Evolutionary conservation across 768 basidiomycete genomes (phyloP).

Genomic region (Termitomyces sp.): DNA sequence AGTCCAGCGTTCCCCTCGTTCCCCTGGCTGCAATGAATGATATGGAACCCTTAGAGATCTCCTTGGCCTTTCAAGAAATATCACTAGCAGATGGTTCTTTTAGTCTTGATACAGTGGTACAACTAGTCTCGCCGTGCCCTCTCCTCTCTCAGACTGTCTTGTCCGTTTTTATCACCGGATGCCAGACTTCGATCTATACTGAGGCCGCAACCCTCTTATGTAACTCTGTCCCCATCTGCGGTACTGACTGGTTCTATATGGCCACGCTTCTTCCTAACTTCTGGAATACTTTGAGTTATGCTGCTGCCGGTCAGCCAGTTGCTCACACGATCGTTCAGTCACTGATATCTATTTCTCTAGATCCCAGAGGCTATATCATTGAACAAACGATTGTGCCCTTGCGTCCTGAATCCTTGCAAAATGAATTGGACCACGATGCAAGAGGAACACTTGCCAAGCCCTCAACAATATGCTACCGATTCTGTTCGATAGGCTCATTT

Average conservation of each 20-base stretch:
- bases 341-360: slow-evolving; percentile 21
- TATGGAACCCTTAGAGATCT: slow-evolving; percentile 2
- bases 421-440: background rate
- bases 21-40: background rate
- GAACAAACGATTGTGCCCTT: slow-evolving; percentile 37
- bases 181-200: slow-evolving; percentile 32
- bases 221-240: slow-evolving; percentile 18
- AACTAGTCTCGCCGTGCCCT: slow-evolving; percentile 41
- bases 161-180: slow-evolving; percentile 37
- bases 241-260: slow-evolving; percentile 32
- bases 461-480: slow-evolving; percentile 1
- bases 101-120: slow-evolving; percentile 38
- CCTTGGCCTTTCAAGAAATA: background rate
- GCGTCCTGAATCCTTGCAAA: background rate
- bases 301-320: slow-evolving; percentile 28
- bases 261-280: slow-evolving; percentile 44
- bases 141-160: slow-evolving; percentile 39
- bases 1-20: slow-evolving; percentile 1
- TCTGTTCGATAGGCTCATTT: background rate
- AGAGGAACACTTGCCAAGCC: background rate
- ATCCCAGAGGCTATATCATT: slow-evolving; percentile 46
- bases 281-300: slow-evolving; percentile 43
- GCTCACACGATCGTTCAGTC: background rate
- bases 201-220: slow-evolving; percentile 29
- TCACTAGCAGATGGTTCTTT: slow-evolving; percentile 15